Evolutionary conservation across 176 grass and related monocot genomes (phyloP).

Genomic region (Thinopyrum elongatum): DNA sequence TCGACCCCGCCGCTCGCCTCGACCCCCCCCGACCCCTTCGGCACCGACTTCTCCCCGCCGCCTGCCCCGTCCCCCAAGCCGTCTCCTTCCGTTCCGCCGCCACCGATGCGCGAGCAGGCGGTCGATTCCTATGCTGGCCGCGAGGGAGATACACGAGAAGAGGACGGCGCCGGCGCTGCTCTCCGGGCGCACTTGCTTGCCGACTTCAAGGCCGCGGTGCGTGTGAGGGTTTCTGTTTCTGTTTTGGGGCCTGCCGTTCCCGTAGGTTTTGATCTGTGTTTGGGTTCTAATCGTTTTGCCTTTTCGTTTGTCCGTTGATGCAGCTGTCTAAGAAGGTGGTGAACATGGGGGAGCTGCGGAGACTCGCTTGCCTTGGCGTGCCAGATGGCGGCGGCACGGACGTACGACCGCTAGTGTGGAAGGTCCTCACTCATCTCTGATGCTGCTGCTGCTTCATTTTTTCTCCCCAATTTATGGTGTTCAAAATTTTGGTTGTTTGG

Average conservation of each 20-base stretch:
- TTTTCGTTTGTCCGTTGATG: not conserved
- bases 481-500: not conserved
- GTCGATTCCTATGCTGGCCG: conserved; percentile 25
- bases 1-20: conserved; percentile 32
- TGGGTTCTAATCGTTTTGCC: not conserved
- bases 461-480: not conserved
- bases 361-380: conserved; percentile 74
- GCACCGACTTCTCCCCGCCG: conserved; percentile 33
- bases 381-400: conserved; percentile 33
- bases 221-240: not conserved
- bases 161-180: conserved; percentile 25
- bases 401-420: conserved; percentile 71
- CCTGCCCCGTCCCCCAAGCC: conserved; percentile 1
- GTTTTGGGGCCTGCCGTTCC: not conserved
- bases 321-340: conserved; percentile 84
- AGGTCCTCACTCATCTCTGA: conserved; percentile 60
- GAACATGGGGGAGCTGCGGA: conserved; percentile 81
- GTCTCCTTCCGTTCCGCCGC: conserved; percentile 15
- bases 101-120: conserved; percentile 40
- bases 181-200: conserved; percentile 42
- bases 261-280: not conserved
- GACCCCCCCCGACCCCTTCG: conserved; percentile 38
- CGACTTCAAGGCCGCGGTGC: conserved; percentile 45
- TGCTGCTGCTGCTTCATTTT: not conserved
- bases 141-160: not conserved